A percentile compares a stretch with the other conserved stretches of the same genome.
Evolutionary conservation across 257 asterid species (phyloP).

Genomic region (Salvia splendens): DNA sequence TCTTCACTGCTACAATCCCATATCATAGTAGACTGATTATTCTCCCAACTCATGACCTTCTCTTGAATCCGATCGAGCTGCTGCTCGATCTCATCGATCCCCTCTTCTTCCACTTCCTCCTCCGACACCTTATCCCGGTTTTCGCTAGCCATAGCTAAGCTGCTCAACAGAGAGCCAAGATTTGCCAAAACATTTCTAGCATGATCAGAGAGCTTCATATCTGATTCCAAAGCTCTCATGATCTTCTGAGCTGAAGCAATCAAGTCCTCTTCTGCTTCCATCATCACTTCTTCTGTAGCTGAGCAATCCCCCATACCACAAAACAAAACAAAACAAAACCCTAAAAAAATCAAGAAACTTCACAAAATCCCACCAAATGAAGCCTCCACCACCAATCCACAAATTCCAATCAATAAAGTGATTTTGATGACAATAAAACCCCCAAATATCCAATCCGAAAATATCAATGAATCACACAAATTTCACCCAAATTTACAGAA

Average conservation of each 20-base stretch:
- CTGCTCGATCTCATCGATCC: conserved; percentile 51
- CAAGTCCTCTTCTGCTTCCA: conserved; percentile 75
- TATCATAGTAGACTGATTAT: conserved; percentile 54
- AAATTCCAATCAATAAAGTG: conserved; percentile 18
- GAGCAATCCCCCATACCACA: conserved; percentile 60
- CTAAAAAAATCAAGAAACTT: conserved; percentile 11
- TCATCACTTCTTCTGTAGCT: conserved; percentile 40
- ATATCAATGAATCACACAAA: background rate
- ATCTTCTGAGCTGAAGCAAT: conserved; percentile 68
- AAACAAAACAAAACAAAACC: conserved; percentile 31
- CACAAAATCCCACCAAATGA: conserved; percentile 18
- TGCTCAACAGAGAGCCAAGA: conserved; percentile 66
- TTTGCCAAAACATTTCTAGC: conserved; percentile 64
- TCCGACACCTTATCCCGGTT: conserved; percentile 24
- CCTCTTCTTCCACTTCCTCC: conserved; percentile 33
- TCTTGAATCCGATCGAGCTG: conserved; percentile 57
- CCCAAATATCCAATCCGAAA: conserved; percentile 30
- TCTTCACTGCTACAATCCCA: conserved; percentile 86
- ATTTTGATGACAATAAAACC: background rate
- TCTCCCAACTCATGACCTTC: conserved; percentile 77
- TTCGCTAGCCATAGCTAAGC: conserved; percentile 40
- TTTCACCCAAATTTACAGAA: conserved; percentile 7
- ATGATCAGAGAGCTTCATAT: conserved; percentile 50
- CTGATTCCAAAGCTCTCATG: conserved; percentile 55
- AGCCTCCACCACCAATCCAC: conserved; percentile 2